Conservation (phyloP, 257 asterid genomes). For the Verbena officinalis region DNA sequence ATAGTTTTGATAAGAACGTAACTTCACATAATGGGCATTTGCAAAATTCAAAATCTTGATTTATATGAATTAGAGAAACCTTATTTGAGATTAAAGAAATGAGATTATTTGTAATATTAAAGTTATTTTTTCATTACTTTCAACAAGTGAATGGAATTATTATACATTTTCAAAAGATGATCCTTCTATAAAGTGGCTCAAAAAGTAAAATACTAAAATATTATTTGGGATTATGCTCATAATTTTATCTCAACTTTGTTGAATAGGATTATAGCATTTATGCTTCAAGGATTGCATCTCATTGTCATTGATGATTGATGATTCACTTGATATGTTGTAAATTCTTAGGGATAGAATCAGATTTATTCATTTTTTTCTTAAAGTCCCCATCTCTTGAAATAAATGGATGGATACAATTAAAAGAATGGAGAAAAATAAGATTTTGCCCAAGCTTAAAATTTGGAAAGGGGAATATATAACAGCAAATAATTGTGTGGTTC, state of each 20-base stretch:
- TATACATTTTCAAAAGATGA: slow-evolving; percentile 17
- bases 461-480: slow-evolving; percentile 15
- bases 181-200: background rate
- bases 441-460: background rate
- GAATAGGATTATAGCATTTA: slow-evolving; percentile 20
- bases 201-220: slow-evolving; percentile 1
- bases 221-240: slow-evolving; percentile 25
- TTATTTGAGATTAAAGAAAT: slow-evolving; percentile 25
- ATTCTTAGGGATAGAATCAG: slow-evolving; percentile 26
- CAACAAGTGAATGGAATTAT: too few relatives aligned
- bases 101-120: slow-evolving; percentile 30
- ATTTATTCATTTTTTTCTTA: slow-evolving; percentile 28
- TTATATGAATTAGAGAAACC: slow-evolving; percentile 19
- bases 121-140: slow-evolving; percentile 12
- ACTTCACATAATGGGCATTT: slow-evolving; percentile 1
- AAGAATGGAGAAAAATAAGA: slow-evolving; percentile 9
- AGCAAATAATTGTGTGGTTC: slow-evolving; percentile 16
- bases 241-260: slow-evolving; percentile 16
- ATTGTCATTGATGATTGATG: slow-evolving; percentile 19
- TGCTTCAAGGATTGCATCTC: slow-evolving; percentile 19
- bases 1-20: slow-evolving; percentile 7
- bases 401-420: slow-evolving; percentile 20
- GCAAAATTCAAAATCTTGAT: background rate
- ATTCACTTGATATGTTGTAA: slow-evolving; percentile 28
- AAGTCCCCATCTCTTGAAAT: slow-evolving; percentile 21